Evolutionary conservation across 768 basidiomycete genomes (phyloP).

Genomic region (Cantharellus anzutake): DNA sequence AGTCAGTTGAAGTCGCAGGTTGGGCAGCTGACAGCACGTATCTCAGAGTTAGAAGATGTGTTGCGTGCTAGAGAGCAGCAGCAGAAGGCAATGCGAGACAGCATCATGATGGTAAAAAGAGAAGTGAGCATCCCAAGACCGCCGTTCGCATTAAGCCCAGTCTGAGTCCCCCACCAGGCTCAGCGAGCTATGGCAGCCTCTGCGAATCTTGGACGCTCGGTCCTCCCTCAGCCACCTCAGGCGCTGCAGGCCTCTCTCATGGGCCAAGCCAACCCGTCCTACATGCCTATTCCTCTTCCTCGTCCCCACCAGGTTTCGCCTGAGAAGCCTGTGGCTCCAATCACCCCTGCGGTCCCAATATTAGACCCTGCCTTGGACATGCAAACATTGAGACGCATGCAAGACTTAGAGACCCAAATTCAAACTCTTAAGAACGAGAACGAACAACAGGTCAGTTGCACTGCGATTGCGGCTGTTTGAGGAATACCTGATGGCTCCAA

Average conservation of each 20-base stretch:
- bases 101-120: conserved; percentile 50
- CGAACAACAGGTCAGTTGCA: conserved; percentile 51
- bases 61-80: conserved; percentile 59
- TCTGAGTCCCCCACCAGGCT: conserved; percentile 29
- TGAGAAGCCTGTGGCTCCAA: conserved; percentile 7
- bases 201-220: conserved; percentile 16
- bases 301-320: background rate
- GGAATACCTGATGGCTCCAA: background rate
- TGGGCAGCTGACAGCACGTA: conserved; percentile 33
- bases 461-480: background rate
- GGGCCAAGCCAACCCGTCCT: background rate
- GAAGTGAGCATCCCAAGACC: conserved; percentile 25
- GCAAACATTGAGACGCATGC: conserved; percentile 18
- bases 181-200: conserved; percentile 31
- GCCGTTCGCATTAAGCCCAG: background rate
- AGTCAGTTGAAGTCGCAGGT: conserved; percentile 38
- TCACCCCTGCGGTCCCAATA: conserved; percentile 25
- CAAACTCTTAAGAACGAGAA: conserved; percentile 45
- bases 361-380: conserved; percentile 15
- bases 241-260: background rate
- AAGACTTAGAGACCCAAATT: conserved; percentile 69
- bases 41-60: conserved; percentile 41
- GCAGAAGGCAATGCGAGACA: conserved; percentile 60
- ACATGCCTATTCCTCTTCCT: background rate
- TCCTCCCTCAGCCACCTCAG: background rate